phyloP scores from a whole-genome alignment of 169 alveolate species.

The Perkinsus marinus region DNA sequence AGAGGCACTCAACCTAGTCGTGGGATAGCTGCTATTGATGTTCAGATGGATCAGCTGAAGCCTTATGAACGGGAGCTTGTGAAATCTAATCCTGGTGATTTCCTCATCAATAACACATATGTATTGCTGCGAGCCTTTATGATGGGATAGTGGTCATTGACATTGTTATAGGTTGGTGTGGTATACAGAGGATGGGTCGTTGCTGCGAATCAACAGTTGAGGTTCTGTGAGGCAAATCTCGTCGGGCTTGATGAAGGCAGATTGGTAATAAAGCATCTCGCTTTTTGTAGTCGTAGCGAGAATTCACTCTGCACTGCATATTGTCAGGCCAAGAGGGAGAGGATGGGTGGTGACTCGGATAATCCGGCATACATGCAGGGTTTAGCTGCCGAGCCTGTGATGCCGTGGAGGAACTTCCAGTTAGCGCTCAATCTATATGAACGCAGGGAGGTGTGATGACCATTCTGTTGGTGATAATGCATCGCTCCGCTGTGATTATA shows the following conservation, averaged over 20 bases:
- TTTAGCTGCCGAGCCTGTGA: background rate
- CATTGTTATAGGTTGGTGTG: background rate
- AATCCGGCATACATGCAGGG: background rate
- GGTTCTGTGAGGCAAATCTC: background rate
- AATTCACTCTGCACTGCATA: background rate
- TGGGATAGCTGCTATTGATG: background rate
- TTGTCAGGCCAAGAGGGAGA: background rate
- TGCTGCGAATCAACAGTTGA: background rate
- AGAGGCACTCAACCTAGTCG: background rate
- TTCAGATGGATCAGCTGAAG: background rate
- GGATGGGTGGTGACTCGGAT: background rate
- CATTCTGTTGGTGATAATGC: background rate
- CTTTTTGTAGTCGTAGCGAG: background rate
- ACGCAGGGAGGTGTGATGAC: background rate
- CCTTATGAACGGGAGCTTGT: background rate
- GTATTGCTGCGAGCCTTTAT: background rate
- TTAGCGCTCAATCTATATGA: background rate
- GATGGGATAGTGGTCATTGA: background rate
- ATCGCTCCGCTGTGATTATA: background rate
- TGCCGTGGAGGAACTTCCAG: background rate
- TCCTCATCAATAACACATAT: background rate
- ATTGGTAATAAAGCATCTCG: background rate
- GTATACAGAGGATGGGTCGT: background rate
- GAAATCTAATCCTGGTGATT: background rate
- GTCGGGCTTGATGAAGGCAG: background rate